A percentile compares a stretch with the other conserved stretches of the same genome.
phyloP scores from a whole-genome alignment of 2,329 filamentous ascomycete genomes.

The Pseudogymnoascus sp. region DNA sequence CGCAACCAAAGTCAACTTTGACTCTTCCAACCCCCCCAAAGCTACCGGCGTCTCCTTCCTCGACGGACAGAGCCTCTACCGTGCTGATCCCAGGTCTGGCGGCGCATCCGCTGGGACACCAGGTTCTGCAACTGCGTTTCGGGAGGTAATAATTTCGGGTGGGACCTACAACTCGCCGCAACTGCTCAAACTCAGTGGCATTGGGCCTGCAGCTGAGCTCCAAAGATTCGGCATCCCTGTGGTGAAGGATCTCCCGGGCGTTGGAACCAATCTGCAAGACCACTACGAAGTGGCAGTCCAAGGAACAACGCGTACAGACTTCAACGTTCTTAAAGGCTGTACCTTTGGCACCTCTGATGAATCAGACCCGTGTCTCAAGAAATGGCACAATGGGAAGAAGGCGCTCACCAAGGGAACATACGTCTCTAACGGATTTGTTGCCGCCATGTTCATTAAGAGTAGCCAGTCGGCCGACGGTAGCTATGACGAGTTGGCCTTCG shows the following conservation, averaged over 20 bases:
- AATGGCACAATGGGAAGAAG: slow-evolving; percentile 15
- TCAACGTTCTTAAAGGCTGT: slow-evolving; percentile 30
- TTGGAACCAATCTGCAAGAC: slow-evolving; percentile 55
- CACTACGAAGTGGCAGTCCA: slow-evolving; percentile 42
- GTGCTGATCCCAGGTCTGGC: slow-evolving; percentile 34
- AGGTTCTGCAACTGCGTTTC: slow-evolving; percentile 24
- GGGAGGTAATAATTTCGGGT: slow-evolving; percentile 41
- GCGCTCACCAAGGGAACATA: slow-evolving; percentile 20
- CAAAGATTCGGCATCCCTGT: slow-evolving; percentile 40
- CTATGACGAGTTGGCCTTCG: slow-evolving; percentile 31
- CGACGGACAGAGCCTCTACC: slow-evolving; percentile 34
- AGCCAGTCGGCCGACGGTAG: slow-evolving; percentile 32
- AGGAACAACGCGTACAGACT: slow-evolving; percentile 34
- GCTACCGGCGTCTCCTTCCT: slow-evolving; percentile 36
- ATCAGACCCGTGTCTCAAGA: slow-evolving; percentile 29
- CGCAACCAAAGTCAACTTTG: slow-evolving; percentile 35
- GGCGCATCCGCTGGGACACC: slow-evolving; percentile 17
- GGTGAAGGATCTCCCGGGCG: slow-evolving; percentile 51
- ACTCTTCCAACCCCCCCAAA: slow-evolving; percentile 20
- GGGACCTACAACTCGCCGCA: slow-evolving; percentile 41
- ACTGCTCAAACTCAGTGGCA: slow-evolving; percentile 39
- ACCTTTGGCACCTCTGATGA: slow-evolving; percentile 31
- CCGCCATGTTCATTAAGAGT: slow-evolving; percentile 25
- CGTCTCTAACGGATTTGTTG: slow-evolving; percentile 43
- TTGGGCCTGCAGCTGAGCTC: slow-evolving; percentile 35